Evolutionary conservation across 1,284 basidiomycete genomes (phyloP).

Genomic region (Leccinum fallax): DNA sequence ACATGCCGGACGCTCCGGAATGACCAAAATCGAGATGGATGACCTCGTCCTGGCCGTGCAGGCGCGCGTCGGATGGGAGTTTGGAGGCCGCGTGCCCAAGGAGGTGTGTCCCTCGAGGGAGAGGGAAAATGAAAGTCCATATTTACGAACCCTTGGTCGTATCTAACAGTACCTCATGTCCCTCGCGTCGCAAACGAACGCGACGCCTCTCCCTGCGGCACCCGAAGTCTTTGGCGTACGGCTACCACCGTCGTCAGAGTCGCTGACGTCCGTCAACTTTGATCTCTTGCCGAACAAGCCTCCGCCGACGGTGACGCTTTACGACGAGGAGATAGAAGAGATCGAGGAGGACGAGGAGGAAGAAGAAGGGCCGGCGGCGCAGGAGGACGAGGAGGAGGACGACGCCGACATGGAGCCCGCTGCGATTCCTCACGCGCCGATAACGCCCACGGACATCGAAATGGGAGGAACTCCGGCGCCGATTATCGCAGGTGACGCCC

Average conservation of each 20-base stretch:
- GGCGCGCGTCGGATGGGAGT: conserved; percentile 92
- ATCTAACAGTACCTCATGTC: conserved; percentile 77
- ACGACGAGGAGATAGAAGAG: conserved; percentile 80
- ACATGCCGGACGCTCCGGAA: conserved; percentile 77
- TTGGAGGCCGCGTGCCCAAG: conserved; percentile 91
- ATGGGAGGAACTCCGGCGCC: conserved; percentile 50
- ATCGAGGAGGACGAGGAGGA: conserved; percentile 56
- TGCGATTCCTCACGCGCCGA: conserved; percentile 41
- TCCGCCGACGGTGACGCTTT: conserved; percentile 69
- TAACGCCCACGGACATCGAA: conserved; percentile 65
- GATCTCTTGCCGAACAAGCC: conserved; percentile 88
- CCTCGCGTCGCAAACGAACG: conserved; percentile 89
- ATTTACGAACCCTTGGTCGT: not conserved
- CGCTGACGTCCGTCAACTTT: conserved; percentile 91
- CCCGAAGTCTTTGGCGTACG: conserved; percentile 96
- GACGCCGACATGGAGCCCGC: conserved; percentile 65
- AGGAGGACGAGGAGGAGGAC: conserved; percentile 52
- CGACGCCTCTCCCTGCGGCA: conserved; percentile 85
- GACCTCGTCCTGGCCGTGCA: conserved; percentile 93
- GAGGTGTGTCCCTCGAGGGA: conserved; percentile 65
- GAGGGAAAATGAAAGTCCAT: not conserved
- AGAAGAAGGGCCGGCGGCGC: conserved; percentile 3
- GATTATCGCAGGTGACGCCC: conserved; percentile 41
- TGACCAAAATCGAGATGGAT: conserved; percentile 78
- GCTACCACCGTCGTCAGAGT: conserved; percentile 80